Base-by-base conservation (phyloP, 495 filamentous ascomycete species). In the Penicillium bialowiezense region DNA sequence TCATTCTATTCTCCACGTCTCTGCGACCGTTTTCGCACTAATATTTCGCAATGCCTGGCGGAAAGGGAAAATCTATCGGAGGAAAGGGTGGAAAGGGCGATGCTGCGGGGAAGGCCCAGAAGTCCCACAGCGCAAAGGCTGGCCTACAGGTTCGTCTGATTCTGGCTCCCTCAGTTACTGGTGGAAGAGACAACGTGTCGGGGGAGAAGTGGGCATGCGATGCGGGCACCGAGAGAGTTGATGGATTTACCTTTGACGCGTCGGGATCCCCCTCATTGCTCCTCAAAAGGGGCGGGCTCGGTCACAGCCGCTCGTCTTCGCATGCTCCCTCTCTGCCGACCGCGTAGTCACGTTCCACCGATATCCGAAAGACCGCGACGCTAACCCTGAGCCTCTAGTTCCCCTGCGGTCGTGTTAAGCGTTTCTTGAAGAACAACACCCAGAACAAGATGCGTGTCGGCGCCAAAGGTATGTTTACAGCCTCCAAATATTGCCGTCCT, bases 401-500 rank as follows among this genome's bases (percentile, higher is more conserved):
- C 75, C 93, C 93, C 33, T 98, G 93, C 68, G 93, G 93, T 73
- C 95, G 93, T 86, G 91, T 98, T 65, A 98, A 98, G 85, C 91
- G 93, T 76, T 96, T 97, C 78, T 77, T 98, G 65, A 97, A 97
- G 82, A 93, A 93, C 72, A 96, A 96, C 74, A 97, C 93, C 19
- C 93, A 97, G 62, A 95, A 96, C 73, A 97, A 97, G 81, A 97
- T 97, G 90, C 92, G 93, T 75, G 95, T 98, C 56, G 95, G 93
- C 60, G 93, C 93, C 58, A 98, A 98, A 78, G 81, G 81, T 85
- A 71, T 21, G 65, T 52, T 41, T 32, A 5, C 17, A 28, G 5
- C 13, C 41, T 19, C 17, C 23, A 31, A n/a, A 9, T 32, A 18
- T 41, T 33, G 6, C 32, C 41, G 44, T 37, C n/a, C 18, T 13